A percentile compares a stretch with the other conserved stretches of the same genome.
phyloP scores from a whole-genome alignment of 305 asterid genomes.

The Nicotiana rustica region DNA sequence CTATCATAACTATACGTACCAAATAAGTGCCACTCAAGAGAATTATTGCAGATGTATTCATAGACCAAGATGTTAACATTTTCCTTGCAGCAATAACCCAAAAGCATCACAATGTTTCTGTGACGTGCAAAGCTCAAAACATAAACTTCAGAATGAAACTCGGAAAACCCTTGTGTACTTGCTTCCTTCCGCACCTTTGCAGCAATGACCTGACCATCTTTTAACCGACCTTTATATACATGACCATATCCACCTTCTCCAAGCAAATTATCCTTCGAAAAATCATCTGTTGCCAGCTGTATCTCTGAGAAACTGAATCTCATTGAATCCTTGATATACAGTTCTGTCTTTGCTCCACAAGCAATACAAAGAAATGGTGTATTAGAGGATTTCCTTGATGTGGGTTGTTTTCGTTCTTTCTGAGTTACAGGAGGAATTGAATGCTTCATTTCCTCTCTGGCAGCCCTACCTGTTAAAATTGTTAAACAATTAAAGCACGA shows the following conservation, averaged over 20 bases:
- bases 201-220: conserved; percentile 74
- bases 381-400: conserved; percentile 41
- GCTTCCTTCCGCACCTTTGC: conserved; percentile 81
- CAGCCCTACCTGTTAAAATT: conserved; percentile 39
- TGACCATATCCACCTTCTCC: conserved; percentile 87
- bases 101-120: conserved; percentile 83
- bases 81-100: conserved; percentile 85
- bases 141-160: conserved; percentile 71
- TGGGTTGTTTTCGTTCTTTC: conserved; percentile 41
- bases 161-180: conserved; percentile 72
- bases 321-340: conserved; percentile 50
- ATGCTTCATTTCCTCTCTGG: conserved; percentile 41
- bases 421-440: conserved; percentile 40
- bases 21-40: conserved; percentile 82
- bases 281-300: conserved; percentile 64
- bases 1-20: conserved; percentile 52
- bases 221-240: conserved; percentile 74
- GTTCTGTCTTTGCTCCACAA: conserved; percentile 55
- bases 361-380: conserved; percentile 62
- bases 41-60: conserved; percentile 77
- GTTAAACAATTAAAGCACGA: neutral
- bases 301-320: conserved; percentile 63
- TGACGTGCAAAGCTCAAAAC: conserved; percentile 79
- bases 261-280: conserved; percentile 62
- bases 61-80: conserved; percentile 73